Percentiles rank a stretch among this genome's conserved stretches.
These are phyloP conservation scores for Lactarius trivialis DNA, from an alignment of 768 basidiomycete species.

Conservation along the genomic window DNA sequence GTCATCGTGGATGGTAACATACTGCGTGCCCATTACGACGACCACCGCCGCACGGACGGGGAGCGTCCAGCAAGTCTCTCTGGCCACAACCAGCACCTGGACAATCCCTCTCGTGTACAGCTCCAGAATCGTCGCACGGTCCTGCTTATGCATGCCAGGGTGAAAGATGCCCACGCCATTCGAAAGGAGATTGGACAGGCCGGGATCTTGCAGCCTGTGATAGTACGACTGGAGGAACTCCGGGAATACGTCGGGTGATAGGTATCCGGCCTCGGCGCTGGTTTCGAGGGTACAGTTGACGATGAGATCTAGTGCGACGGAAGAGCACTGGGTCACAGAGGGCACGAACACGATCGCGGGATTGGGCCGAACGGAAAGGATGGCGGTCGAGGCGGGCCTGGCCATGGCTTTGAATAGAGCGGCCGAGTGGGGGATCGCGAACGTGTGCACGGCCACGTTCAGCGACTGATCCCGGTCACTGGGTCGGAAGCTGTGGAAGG, in stretches of 20 bases:
- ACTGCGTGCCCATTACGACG: conserved; percentile 91
- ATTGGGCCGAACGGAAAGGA: conserved; percentile 43
- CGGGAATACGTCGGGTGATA: conserved; percentile 42
- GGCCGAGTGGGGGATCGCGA: conserved; percentile 80
- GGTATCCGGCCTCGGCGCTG: conserved; percentile 61
- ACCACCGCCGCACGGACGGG: conserved; percentile 78
- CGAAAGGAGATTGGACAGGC: conserved; percentile 63
- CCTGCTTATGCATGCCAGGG: conserved; percentile 56
- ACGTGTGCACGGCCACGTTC: conserved; percentile 59
- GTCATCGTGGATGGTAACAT: conserved; percentile 44
- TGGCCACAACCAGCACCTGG: conserved; percentile 73
- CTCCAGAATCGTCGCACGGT: conserved; percentile 68
- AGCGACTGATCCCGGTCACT: conserved; percentile 79
- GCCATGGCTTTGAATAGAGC: conserved; percentile 88
- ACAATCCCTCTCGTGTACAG: conserved; percentile 77
- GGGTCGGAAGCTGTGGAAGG: conserved; percentile 72
- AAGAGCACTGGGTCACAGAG: conserved; percentile 66
- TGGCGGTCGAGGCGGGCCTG: conserved; percentile 79
- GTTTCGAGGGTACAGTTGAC: conserved; percentile 79
- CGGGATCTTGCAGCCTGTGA: conserved; percentile 50
- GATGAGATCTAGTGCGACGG: conserved; percentile 75
- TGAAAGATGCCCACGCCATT: conserved; percentile 89
- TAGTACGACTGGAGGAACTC: conserved; percentile 56
- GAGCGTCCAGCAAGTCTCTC: conserved; percentile 84
- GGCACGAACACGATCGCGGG: conserved; percentile 83